Base-by-base conservation (phyloP, 495 filamentous ascomycete species). In the Xanthoparmelia taractica region DNA sequence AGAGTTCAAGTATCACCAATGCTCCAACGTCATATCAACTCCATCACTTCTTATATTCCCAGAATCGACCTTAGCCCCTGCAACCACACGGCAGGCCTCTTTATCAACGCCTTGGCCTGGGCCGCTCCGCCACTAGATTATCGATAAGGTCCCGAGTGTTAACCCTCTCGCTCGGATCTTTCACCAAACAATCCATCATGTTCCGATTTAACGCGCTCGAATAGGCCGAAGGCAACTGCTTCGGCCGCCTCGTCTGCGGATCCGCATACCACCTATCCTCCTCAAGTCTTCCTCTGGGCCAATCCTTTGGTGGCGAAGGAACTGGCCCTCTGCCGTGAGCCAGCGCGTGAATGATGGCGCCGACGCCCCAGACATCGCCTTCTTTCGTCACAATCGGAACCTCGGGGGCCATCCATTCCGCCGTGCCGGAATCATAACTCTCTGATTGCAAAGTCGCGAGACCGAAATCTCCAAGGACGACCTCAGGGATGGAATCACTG, bases 391-490 rank as follows among this genome's bases (percentile, higher is more conserved):
- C 27, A 2, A 31, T 6, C 4, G 64, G 54, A 17, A 20, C 17
- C 59, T 65, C 64, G 13, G 64, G 64, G 5, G 25, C 38, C 1
- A 23, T 8, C 23, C 45, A 65, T 12, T 15, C 2, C 1, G 1
- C 0, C 8, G 64, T 61, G 1, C 64, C 64, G 29, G 38, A 0
- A 0, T 11, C 8, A 15, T 18, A 1, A 3, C 31, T 69, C 27
- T 12, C 20, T 34, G n/a, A 2, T 0, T 58, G 1, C 31, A 63
- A 33, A 4, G 57, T 64, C 8, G 71, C 70, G 0, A 75, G 58
- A 5, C 73, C 73, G 34, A 74, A 74, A 31, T 75, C 73, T 27
- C 71, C 68, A 17, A 75, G 61, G 20, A 75, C 62, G 40, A 68
- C 59, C 33, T 72, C 65, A 38, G 70, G 70, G 43, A 70, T 68